A percentile compares a stretch with the other conserved stretches of the same genome.
These are phyloP conservation scores for Xylaria scruposa DNA, from an alignment of 495 filamentous ascomycete genomes.

Conservation along the genomic window DNA sequence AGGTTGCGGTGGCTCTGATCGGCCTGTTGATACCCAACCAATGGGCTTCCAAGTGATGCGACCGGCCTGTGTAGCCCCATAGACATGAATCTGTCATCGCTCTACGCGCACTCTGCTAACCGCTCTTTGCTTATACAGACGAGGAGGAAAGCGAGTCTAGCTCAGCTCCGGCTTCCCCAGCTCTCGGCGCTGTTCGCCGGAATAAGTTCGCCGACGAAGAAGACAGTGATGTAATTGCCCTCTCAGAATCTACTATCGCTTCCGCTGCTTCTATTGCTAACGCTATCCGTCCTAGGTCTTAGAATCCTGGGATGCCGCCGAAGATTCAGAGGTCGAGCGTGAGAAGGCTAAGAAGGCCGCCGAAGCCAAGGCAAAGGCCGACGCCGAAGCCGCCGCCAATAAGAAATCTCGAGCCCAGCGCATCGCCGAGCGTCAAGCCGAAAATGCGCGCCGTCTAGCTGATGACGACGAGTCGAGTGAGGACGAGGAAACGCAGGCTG, in stretches of 20 bases:
- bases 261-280: conserved; percentile 6
- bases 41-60: conserved; percentile 33
- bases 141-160: conserved; percentile 75
- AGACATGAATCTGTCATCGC: conserved; percentile 3
- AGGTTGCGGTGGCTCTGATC: conserved; percentile 23
- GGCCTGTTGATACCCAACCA: conserved; percentile 28
- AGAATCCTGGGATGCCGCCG: conserved; percentile 96
- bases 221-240: conserved; percentile 75
- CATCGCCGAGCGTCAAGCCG: conserved; percentile 75
- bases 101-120: conserved; percentile 43
- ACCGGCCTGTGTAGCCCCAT: conserved; percentile 21
- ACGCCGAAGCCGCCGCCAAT: conserved; percentile 87
- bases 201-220: conserved; percentile 87
- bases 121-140: conserved; percentile 45
- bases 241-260: conserved; percentile 10
- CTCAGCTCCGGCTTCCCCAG: conserved; percentile 66
- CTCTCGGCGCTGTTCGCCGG: conserved; percentile 57
- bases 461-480: conserved; percentile 63
- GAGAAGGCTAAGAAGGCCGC: conserved; percentile 90
- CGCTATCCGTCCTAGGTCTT: conserved; percentile 66
- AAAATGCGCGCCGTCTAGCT: conserved; percentile 55
- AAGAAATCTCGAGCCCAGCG: conserved; percentile 91
- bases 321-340: conserved; percentile 95
- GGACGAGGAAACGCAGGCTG: conserved; percentile 70
- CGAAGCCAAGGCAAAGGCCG: conserved; percentile 86